Evolutionary conservation across 768 basidiomycete species (phyloP).

Genomic region (Xerocomellus intermedius): DNA sequence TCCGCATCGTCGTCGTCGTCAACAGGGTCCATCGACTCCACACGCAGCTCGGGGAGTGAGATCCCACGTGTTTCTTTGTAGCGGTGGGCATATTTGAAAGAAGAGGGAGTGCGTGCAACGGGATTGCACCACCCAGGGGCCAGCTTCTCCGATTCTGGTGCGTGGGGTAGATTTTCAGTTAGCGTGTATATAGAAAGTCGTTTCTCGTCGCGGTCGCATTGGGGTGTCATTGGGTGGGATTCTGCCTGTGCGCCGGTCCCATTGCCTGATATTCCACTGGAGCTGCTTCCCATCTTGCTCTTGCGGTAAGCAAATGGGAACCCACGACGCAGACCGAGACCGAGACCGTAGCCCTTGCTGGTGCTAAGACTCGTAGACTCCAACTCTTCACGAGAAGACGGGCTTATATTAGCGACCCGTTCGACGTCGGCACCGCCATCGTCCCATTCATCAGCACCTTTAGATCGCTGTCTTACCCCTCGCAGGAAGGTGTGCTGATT

Average conservation of each 20-base stretch:
- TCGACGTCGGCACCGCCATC: slow-evolving; percentile 10
- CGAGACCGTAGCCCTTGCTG: slow-evolving; percentile 35
- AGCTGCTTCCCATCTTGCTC: slow-evolving; percentile 18
- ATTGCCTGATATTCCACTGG: slow-evolving; percentile 18
- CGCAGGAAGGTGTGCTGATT: neutral
- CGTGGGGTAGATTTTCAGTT: slow-evolving; percentile 15
- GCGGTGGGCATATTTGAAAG: slow-evolving; percentile 9
- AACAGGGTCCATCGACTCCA: slow-evolving; percentile 8
- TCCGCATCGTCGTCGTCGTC: slow-evolving; percentile 28
- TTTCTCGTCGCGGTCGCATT: slow-evolving; percentile 28
- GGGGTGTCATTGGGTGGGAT: slow-evolving; percentile 24
- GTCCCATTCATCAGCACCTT: neutral
- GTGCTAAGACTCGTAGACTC: slow-evolving; percentile 30
- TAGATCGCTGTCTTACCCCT: neutral
- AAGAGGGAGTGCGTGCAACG: slow-evolving; percentile 11
- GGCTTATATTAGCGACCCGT: slow-evolving; percentile 2
- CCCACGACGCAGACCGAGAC: slow-evolving; percentile 30
- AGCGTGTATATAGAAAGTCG: slow-evolving; percentile 26
- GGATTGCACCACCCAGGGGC: slow-evolving; percentile 34
- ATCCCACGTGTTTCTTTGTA: slow-evolving; percentile 13
- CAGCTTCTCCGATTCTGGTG: slow-evolving; percentile 33
- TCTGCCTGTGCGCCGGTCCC: slow-evolving; percentile 10
- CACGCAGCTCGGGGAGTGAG: slow-evolving; percentile 23
- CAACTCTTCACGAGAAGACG: slow-evolving; percentile 22
- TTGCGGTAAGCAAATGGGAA: slow-evolving; percentile 27